Evolutionary conservation across 306 rosid species (phyloP).

Genomic region (Fragaria nilgerrensis): DNA sequence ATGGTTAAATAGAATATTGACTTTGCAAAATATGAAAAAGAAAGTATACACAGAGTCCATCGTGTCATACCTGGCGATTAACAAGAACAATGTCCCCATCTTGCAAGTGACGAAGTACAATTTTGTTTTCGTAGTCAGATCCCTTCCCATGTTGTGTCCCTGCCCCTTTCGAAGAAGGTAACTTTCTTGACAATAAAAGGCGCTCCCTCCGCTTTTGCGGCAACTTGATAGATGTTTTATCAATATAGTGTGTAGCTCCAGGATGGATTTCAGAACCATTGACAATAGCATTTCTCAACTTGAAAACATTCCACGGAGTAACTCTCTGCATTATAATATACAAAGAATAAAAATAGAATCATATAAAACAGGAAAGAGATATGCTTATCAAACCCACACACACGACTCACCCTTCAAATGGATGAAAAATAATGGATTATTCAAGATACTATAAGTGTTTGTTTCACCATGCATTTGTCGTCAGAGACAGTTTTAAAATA

Average conservation of each 20-base stretch:
- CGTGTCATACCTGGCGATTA: slow-evolving; percentile 75
- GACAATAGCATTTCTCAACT: slow-evolving; percentile 64
- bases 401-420: background rate
- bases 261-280: slow-evolving; percentile 85
- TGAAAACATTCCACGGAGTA: slow-evolving; percentile 77
- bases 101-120: slow-evolving; percentile 81
- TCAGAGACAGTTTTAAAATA: background rate
- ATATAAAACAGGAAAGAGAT: background rate
- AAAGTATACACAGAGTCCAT: slow-evolving; percentile 22
- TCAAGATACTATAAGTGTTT: background rate
- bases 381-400: background rate
- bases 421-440: background rate
- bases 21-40: background rate
- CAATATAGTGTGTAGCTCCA: slow-evolving; percentile 80
- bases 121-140: slow-evolving; percentile 69
- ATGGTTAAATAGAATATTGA: background rate
- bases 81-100: slow-evolving; percentile 97
- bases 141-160: slow-evolving; percentile 54
- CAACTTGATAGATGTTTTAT: slow-evolving; percentile 53
- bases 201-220: slow-evolving; percentile 39
- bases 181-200: slow-evolving; percentile 54
- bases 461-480: background rate
- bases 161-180: slow-evolving; percentile 75
- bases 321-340: slow-evolving; percentile 59
- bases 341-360: slow-evolving; percentile 13